Conservation (phyloP, 208 protist genomes). For the Crithidia bombi region DNA sequence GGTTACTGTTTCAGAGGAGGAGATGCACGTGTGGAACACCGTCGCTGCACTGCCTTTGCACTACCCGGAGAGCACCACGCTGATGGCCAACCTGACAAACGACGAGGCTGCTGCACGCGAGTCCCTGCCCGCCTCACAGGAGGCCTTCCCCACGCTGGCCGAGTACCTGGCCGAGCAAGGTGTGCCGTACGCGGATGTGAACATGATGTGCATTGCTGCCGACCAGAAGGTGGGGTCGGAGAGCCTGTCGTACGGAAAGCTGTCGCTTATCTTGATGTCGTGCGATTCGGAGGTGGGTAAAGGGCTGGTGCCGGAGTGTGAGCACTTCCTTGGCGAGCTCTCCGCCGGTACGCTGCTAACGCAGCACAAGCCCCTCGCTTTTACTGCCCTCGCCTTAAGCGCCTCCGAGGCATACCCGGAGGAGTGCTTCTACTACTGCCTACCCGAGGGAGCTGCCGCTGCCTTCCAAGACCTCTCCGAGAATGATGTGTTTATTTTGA, state of each 20-base stretch:
- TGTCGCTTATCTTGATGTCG: constrained; percentile 67
- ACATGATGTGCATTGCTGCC: constrained; percentile 76
- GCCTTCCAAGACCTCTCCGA: constrained; percentile 31
- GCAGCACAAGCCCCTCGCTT: constrained; percentile 54
- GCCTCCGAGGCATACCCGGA: constrained; percentile 57
- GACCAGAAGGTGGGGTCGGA: constrained; percentile 72
- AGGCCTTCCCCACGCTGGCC: constrained; percentile 52
- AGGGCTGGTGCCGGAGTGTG: constrained; percentile 39
- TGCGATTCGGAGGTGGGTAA: constrained; percentile 43
- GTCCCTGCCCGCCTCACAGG: constrained; percentile 17
- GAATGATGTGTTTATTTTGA: constrained; percentile 50
- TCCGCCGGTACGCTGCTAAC: constrained; percentile 49
- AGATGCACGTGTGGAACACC: constrained; percentile 71
- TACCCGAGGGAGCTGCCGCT: constrained; percentile 29
- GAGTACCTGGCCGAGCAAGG: constrained; percentile 43
- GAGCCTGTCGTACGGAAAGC: constrained; percentile 72
- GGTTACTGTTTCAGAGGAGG: constrained; percentile 61
- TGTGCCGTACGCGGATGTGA: constrained; percentile 47
- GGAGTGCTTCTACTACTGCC: constrained; percentile 63
- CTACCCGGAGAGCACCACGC: constrained; percentile 47
- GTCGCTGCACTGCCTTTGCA: constrained; percentile 57
- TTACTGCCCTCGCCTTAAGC: constrained; percentile 68
- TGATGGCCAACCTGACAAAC: constrained; percentile 43
- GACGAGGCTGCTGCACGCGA: constrained; percentile 26
- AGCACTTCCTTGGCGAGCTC: constrained; percentile 40